Evolutionary conservation across 805 yeast genomes (phyloP), one percentile per base, ranked within the genome.

Genomic region (Kluyveromyces lactis): DNA sequence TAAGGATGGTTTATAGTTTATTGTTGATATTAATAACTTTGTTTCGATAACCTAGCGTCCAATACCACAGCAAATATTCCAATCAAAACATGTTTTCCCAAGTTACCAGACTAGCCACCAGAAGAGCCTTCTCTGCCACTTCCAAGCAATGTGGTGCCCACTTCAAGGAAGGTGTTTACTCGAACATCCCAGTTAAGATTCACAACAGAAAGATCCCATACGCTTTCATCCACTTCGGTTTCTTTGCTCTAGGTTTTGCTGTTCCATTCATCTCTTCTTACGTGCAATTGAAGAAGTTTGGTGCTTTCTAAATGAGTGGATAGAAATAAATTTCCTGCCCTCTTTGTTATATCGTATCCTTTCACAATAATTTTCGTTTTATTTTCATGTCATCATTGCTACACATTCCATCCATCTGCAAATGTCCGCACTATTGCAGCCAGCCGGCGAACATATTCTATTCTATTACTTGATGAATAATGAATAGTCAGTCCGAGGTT

Each of bases 101-200:
- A 49, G 43, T 66, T 37, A 42, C 51, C 32, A 52, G 52, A 47
- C 41, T 53, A 21, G 47, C 64, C 41, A 48, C 63, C 35, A 60
- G 56, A 51, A 68, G 82, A 64, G 56, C 67, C 29, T 79, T 79
- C 62, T 66, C 80, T 48, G 66, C 86, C 51, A 66, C 81, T 35
- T 57, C 81, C 42, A 60, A 44, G 34, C 42, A 42, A 31, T 44
- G 59, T 39, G 68, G 66, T 36, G 71, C 55, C 48, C 83, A 76
- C 67, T 79, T 73, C 60, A 77, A 78, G 55, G 82, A 76, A 58
- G 97, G 97, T 58, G 79, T 81, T 35, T 92, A 92, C 80, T 71
- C 82, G 57, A 90, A 92, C 77, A 60, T 90, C 48, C 98, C 98
- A 50, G 92, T 90, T 79, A 78, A 78, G 74, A 95, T 90, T 48